Evolutionary conservation across 306 rosid species (phyloP), one percentile per base, ranked within the genome.

Genomic region (Coriaria nepalensis): DNA sequence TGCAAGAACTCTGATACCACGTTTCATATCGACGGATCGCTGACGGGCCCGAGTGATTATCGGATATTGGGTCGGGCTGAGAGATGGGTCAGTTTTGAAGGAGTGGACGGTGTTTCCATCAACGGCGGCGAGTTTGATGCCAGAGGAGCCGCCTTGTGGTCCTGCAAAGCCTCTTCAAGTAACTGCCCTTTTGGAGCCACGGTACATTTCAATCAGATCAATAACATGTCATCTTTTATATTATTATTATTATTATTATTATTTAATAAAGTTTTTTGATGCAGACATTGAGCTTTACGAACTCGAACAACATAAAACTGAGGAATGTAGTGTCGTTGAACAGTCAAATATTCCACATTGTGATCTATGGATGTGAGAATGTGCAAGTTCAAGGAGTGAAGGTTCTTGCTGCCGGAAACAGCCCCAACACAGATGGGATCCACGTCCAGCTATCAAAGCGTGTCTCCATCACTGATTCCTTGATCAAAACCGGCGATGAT

Each of bases 361-460:
- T 67, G 35, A 49, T 67, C 47, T 48, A 67, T 53, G 65, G 71
- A 29, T 66, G 71, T 45, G 37, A 38, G 13, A 34, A 54, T 46
- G 60, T 65, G 7, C 15, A 51, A 35, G 6, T 65, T 29, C 62
- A 53, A 60, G 52, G 67, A 11, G 62, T 60, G 13, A 60, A 35
- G 13, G 43, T 48, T 2, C 9, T 13, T 4, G 72, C 72, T 4
- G 6, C 66, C 0, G 39, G 53, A 0, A 13, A 67, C 44, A 67
- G 72, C 58, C 72, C 72, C 7, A 67, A 67, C 49, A 67, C 72
- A 0, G 72, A 67, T 8, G 72, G 72, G n/a, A 67, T 60, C 46
- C 72, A 67, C 53, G 62, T 67, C 11, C 62, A 67, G 45, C 6
- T 13, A 14, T 67, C 72, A 11, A 14, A 47, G 0, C 37, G 35